Percentiles rank a stretch among this genome's conserved stretches.
phyloP scores from a whole-genome alignment of 2,329 filamentous ascomycete species.

The Ceratocystis cubensis region DNA sequence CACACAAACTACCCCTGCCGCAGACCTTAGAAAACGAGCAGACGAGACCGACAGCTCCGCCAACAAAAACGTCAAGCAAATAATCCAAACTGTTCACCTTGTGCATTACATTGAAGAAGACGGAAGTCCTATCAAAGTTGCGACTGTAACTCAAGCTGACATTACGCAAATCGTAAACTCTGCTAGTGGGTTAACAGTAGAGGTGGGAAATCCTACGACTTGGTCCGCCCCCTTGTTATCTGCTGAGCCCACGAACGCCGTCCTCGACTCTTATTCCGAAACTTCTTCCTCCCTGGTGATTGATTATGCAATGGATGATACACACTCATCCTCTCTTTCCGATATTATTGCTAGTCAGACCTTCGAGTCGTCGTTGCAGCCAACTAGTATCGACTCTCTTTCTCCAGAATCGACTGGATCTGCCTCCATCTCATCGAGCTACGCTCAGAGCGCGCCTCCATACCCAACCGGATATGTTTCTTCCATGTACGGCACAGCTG shows the following conservation, averaged over 20 bases:
- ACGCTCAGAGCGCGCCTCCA: background rate
- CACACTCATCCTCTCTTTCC: slow-evolving; percentile 4
- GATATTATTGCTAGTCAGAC: slow-evolving; percentile 17
- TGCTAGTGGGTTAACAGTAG: slow-evolving; percentile 30
- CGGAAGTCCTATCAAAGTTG: slow-evolving; percentile 35
- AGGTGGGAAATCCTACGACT: slow-evolving; percentile 14
- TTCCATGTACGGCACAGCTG: slow-evolving; percentile 6
- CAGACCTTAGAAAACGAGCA: slow-evolving; percentile 13
- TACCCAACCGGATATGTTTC: background rate
- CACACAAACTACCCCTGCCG: background rate
- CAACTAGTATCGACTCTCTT: background rate
- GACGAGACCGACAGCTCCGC: background rate
- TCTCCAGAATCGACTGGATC: background rate
- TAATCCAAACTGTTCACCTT: slow-evolving; percentile 45
- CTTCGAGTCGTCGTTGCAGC: background rate
- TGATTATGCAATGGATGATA: background rate
- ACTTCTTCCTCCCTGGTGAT: slow-evolving; percentile 21
- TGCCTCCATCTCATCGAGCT: background rate
- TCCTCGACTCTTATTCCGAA: slow-evolving; percentile 24
- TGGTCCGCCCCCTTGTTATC: slow-evolving; percentile 12
- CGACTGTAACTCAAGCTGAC: slow-evolving; percentile 33
- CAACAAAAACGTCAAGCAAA: slow-evolving; percentile 30
- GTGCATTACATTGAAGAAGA: slow-evolving; percentile 39
- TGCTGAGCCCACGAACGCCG: background rate
- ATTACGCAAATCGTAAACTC: slow-evolving; percentile 31